Base-by-base conservation (phyloP, 768 basidiomycete genomes). In the Cantharellus anzutake region DNA sequence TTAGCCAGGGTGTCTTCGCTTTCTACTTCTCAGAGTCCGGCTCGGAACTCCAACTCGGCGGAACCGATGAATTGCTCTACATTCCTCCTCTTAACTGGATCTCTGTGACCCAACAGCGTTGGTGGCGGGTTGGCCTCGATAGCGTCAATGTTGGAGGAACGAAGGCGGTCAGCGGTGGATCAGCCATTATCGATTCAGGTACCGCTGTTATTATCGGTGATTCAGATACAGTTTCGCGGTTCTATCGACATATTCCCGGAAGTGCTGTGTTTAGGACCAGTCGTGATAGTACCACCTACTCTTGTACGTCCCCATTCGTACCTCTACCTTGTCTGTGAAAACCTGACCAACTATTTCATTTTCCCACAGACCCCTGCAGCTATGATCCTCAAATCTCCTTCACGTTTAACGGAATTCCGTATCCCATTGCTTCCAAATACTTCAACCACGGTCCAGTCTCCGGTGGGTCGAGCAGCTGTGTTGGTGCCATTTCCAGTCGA, bases 41-140 rank as follows among this genome's bases (percentile, higher is more conserved):
- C 35, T 65, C 64, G 20, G 62, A 70, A 61, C 66, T 74, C 37
- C 71, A 63, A 66, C 63, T 73, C 44, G 73, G 73, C 11, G 72
- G 72, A 29, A 65, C 66, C 51, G 70, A 73, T 60, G 51, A 64
- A 3, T 57, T 64, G 20, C 68, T 69, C 40, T 71, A 68, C 63
- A 65, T 64, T 41, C 70, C 71, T 2, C 38, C 44, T 2, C 66
- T 73, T 59, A 68, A 66, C 51, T 74, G 69, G 64, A 63, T 70
- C 35, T 60, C 66, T 0, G 63, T 73, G 34, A 66, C 69, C 29
- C 20, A 29, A 29, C 20, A 29, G 20, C 67, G 67, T 4, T 69
- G 55, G 63, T 70, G 69, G 69, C 66, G 68, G 59, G 61, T 66
- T 52, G 53, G 52, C 16, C 44, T 57, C 38, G 66, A 58, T 14